Evolutionary conservation across 306 rosid species (phyloP).

Genomic region (Gastrolobium villosum): DNA sequence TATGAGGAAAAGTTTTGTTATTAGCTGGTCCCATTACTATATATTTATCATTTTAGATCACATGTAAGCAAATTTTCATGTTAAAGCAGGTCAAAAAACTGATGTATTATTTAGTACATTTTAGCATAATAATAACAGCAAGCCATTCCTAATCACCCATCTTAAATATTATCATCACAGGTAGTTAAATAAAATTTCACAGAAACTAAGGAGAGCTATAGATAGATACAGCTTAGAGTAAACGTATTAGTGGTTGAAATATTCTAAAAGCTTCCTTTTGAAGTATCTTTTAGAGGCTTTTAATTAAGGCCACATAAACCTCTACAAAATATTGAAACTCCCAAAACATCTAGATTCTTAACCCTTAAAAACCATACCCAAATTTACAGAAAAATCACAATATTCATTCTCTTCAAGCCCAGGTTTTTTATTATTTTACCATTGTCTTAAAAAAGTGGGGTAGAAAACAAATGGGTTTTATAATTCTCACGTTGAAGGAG

Average conservation of each 20-base stretch:
- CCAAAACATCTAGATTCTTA: neutral
- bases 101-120: neutral
- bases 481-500: too few relatives aligned
- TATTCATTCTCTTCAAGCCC: conserved; percentile 9
- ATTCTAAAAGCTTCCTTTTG: neutral
- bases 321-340: neutral
- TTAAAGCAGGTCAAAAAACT: neutral
- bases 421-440: neutral
- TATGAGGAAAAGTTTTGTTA: neutral
- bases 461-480: neutral
- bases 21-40: neutral
- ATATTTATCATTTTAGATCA: neutral
- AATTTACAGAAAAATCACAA: conserved; percentile 7
- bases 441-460: neutral
- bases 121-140: neutral
- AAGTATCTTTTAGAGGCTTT: neutral
- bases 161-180: neutral
- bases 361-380: neutral
- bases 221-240: neutral
- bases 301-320: neutral
- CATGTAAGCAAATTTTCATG: neutral
- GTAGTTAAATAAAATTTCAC: neutral
- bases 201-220: neutral
- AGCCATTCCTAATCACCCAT: neutral
- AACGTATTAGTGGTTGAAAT: neutral